Conservation (phyloP, 441 rosid species). For the Breynia disticha region DNA sequence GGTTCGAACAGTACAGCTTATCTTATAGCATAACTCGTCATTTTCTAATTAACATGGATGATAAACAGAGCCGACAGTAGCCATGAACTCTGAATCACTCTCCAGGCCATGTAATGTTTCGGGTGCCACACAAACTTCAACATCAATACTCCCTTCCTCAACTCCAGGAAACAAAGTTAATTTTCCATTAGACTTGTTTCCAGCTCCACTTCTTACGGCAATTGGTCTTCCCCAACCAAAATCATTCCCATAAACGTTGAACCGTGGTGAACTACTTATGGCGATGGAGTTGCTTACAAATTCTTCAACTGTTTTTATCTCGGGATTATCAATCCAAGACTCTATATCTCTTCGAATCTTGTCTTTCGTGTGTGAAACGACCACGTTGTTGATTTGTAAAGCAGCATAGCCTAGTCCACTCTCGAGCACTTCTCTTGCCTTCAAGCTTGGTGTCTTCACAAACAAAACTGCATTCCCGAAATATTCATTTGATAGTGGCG, state of each 20-base stretch:
- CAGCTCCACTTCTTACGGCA: slow-evolving; percentile 20
- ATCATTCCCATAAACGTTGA: slow-evolving; percentile 27
- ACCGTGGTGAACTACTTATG: slow-evolving; percentile 24
- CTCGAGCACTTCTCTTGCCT: slow-evolving; percentile 16
- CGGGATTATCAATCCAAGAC: slow-evolving; percentile 15
- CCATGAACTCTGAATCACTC: too few species aligned
- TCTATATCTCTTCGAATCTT: not conserved
- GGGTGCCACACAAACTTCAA: too few species aligned
- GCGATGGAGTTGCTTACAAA: not conserved
- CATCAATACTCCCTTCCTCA: too few species aligned
- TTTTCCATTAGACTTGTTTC: too few species aligned
- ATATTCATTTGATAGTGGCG: slow-evolving; percentile 22
- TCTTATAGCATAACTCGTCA: too few species aligned
- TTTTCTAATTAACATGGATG: too few species aligned
- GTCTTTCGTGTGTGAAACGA: slow-evolving; percentile 10
- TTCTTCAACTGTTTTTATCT: accelerated
- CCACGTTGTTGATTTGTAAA: slow-evolving; percentile 11
- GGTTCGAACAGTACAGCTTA: too few species aligned
- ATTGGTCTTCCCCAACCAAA: slow-evolving; percentile 47
- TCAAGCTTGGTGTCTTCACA: not conserved
- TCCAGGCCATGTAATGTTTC: too few species aligned
- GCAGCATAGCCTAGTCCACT: slow-evolving; percentile 16
- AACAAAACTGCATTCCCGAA: slow-evolving; percentile 19
- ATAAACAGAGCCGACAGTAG: too few species aligned
- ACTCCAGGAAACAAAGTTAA: too few species aligned